Conservation (phyloP, 225 moss, liverwort and hornwort species). For the Rhytidiadelphus loreus region DNA sequence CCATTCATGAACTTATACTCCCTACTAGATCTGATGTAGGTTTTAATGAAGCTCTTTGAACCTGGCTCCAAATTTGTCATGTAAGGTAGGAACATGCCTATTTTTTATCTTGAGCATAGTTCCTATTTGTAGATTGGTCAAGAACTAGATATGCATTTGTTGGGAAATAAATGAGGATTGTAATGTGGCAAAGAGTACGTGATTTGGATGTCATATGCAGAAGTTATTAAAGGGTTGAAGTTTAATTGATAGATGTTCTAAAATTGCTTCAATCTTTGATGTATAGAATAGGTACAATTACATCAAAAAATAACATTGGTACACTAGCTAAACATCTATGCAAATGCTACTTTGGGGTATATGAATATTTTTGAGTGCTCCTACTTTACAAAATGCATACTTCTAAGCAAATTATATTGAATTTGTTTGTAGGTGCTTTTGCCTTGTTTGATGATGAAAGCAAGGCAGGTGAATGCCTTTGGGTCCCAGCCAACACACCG, state of each 20-base stretch:
- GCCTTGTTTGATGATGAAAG: constrained; percentile 7
- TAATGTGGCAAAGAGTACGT: neutral
- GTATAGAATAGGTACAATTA: neutral
- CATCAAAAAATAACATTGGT: no score
- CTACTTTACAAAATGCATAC: neutral
- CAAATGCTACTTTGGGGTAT: neutral
- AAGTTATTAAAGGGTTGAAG: no score
- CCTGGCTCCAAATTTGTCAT: neutral
- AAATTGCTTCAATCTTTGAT: neutral
- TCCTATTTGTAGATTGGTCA: no score
- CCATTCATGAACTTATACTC: neutral
- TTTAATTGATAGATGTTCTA: neutral
- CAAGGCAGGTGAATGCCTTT: constrained; percentile 8
- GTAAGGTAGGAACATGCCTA: neutral
- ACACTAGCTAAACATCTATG: neutral
- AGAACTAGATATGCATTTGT: neutral
- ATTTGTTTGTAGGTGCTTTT: neutral
- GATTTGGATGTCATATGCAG: neutral
- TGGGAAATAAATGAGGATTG: neutral
- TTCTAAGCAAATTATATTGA: neutral
- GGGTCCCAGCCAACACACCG: constrained; percentile 1
- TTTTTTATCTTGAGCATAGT: neutral
- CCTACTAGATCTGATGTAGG: neutral
- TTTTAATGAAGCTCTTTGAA: neutral
- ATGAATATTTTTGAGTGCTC: neutral